Conservation (phyloP, 176 grass and related monocot species). For the Otatea glauca region DNA sequence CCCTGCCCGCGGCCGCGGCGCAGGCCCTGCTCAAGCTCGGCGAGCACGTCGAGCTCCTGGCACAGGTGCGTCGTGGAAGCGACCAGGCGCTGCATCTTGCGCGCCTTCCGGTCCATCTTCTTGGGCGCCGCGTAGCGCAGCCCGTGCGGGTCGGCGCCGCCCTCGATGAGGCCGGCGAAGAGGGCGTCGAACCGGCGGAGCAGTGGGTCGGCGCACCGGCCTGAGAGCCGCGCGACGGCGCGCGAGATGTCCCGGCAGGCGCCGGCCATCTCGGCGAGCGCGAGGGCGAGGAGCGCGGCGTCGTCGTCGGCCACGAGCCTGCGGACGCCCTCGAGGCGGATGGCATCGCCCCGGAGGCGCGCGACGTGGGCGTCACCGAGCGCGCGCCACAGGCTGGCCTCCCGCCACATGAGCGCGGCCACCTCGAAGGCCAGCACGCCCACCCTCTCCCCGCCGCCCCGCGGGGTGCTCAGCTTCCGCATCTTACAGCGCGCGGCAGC, state of each 20-base stretch:
- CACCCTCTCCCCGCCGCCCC: conserved; percentile 49
- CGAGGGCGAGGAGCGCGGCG: conserved; percentile 56
- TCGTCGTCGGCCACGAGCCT: conserved; percentile 65
- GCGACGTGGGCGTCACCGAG: conserved; percentile 46
- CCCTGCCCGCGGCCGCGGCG: conserved; percentile 33
- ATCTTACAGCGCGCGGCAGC: not conserved
- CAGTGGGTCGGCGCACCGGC: conserved; percentile 61
- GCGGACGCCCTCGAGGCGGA: conserved; percentile 71
- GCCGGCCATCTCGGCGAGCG: conserved; percentile 53
- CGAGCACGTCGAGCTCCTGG: conserved; percentile 77
- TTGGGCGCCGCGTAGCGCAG: conserved; percentile 48
- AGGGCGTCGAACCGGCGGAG: conserved; percentile 58
- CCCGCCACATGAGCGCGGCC: conserved; percentile 62
- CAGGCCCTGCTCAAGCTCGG: conserved; percentile 65
- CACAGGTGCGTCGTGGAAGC: conserved; percentile 47
- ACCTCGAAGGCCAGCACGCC: conserved; percentile 67
- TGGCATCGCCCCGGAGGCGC: conserved; percentile 38
- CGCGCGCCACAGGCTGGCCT: conserved; percentile 66
- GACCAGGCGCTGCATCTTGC: conserved; percentile 80
- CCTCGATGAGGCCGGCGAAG: conserved; percentile 53
- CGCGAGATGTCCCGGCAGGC: conserved; percentile 42
- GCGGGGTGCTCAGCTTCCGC: conserved; percentile 49
- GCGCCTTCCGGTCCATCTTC: conserved; percentile 84
- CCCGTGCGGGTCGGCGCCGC: conserved; percentile 50
- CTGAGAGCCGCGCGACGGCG: conserved; percentile 43